Percentiles rank a stretch among this genome's conserved stretches.
These are phyloP conservation scores for Trapa incisa DNA, from an alignment of 345 rosid genomes.

Conservation along the genomic window DNA sequence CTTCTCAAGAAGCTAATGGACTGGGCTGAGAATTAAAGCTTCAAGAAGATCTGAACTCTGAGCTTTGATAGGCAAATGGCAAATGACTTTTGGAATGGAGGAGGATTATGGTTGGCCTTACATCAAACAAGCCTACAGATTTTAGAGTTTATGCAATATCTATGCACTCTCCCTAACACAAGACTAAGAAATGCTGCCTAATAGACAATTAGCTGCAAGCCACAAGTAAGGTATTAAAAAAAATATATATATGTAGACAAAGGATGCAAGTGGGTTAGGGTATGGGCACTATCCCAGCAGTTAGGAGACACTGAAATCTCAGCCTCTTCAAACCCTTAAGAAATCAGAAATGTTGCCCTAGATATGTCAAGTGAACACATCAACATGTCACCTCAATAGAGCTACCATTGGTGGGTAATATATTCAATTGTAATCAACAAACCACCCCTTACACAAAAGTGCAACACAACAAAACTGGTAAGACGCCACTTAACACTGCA, in stretches of 20 bases:
- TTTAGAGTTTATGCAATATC: no score
- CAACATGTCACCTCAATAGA: neutral
- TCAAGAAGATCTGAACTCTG: slow-evolving; percentile 20
- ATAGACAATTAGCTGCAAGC: neutral
- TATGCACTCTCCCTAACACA: no score
- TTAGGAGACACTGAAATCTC: neutral
- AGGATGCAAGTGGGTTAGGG: no score
- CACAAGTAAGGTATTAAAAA: no score
- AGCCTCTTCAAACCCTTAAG: neutral
- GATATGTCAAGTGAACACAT: neutral
- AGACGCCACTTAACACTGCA: no score
- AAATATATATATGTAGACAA: no score
- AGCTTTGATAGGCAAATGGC: no score
- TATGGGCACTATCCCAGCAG: neutral
- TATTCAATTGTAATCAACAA: neutral
- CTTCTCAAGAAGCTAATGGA: neutral
- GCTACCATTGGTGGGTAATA: neutral
- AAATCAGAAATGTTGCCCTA: neutral
- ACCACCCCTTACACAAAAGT: neutral
- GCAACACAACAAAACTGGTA: no score
- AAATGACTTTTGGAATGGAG: no score
- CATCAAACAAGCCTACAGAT: no score
- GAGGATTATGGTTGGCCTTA: no score
- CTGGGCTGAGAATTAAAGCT: neutral
- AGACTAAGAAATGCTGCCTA: no score